Percentiles rank a stretch among this genome's conserved stretches.
Evolutionary conservation across 108 stramenopile species (phyloP).

Genomic region (Cyclotella atomus): DNA sequence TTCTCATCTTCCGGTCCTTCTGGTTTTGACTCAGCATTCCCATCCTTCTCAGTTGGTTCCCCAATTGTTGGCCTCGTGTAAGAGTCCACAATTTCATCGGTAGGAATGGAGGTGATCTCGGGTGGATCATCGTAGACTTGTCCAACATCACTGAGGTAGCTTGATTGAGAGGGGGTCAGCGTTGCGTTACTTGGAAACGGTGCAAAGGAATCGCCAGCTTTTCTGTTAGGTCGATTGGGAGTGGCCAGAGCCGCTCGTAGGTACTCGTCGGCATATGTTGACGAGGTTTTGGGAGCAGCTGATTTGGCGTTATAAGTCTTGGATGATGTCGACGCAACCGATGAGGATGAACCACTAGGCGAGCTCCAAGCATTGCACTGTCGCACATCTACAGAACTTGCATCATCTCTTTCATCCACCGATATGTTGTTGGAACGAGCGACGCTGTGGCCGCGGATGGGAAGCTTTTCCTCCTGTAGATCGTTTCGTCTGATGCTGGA

Average conservation of each 20-base stretch:
- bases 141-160: conserved; percentile 6
- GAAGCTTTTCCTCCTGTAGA: not conserved
- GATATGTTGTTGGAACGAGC: not conserved
- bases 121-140: conserved; percentile 10
- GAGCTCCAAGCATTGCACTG: not conserved
- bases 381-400: not conserved
- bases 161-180: not conserved
- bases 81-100: conserved; percentile 44
- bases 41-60: not conserved
- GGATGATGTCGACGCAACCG: conserved; percentile 1
- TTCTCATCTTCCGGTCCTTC: not conserved
- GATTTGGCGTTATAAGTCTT: not conserved
- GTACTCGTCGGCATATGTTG: conserved; percentile 5
- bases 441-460: not conserved
- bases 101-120: conserved; percentile 29
- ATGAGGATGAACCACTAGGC: not conserved
- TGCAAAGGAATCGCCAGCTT: not conserved
- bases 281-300: not conserved
- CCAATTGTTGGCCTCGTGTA: conserved; percentile 2
- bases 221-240: not conserved
- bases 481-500: not conserved
- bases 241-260: not conserved
- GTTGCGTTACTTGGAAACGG: conserved; percentile 4
- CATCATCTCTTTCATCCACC: conserved; percentile 7
- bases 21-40: not conserved